phyloP scores from a whole-genome alignment of 495 filamentous ascomycete genomes.

The Tuber melanosporum region DNA sequence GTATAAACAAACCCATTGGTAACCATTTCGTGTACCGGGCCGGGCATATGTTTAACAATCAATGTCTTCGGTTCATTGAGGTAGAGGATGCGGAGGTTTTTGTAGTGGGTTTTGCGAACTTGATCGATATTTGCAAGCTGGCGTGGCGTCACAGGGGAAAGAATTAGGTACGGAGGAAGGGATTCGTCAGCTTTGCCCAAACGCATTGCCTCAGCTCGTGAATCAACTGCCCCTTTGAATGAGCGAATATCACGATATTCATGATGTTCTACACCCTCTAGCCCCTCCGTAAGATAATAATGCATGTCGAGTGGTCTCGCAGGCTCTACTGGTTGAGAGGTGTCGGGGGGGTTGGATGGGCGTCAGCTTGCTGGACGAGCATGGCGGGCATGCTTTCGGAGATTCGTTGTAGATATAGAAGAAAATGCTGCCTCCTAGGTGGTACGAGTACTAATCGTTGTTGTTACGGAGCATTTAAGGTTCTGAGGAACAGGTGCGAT shows the following conservation, averaged over 20 bases:
- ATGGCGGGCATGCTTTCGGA: background rate
- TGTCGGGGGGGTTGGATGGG: background rate
- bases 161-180: background rate
- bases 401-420: background rate
- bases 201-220: background rate
- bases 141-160: background rate
- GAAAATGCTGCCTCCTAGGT: background rate
- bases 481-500: background rate
- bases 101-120: background rate
- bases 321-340: background rate
- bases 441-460: background rate
- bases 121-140: background rate
- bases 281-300: too few species aligned
- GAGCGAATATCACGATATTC: background rate
- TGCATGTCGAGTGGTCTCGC: background rate
- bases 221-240: background rate
- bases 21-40: background rate
- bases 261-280: background rate
- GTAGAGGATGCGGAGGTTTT: background rate
- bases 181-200: background rate
- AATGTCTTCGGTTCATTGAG: background rate
- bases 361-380: background rate
- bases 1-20: background rate
- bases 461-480: background rate
- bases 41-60: conserved; percentile 10